These are phyloP conservation scores for Pinus albicaulis DNA, from an alignment of 75 land plant genomes.

Conservation along the genomic window DNA sequence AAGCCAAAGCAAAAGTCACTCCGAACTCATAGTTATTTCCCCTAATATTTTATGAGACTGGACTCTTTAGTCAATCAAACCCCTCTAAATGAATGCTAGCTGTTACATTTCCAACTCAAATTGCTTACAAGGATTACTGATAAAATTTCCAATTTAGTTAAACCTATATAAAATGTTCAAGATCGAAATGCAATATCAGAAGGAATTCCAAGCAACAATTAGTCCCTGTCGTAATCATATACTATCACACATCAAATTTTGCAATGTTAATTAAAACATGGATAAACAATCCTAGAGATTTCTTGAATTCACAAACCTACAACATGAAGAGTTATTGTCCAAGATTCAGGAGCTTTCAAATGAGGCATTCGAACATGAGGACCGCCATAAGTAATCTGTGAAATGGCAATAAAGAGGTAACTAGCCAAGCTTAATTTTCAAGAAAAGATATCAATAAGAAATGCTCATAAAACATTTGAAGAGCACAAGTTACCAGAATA, in stretches of 20 bases:
- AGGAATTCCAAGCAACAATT: background rate
- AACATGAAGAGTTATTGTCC: conserved; percentile 82
- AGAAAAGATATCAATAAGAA: conserved; percentile 1
- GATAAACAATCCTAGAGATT: background rate
- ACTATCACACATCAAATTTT: background rate
- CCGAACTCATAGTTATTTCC: background rate
- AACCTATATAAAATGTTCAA: no score
- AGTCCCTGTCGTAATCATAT: background rate
- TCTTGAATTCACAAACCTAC: conserved; percentile 53
- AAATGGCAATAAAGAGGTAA: background rate
- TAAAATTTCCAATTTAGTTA: no score
- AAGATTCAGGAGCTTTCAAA: conserved; percentile 44
- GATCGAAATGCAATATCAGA: background rate
- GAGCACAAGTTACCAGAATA: conserved; percentile 60
- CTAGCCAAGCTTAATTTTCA: background rate
- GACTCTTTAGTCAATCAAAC: no score
- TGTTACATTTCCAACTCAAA: no score
- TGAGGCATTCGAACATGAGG: conserved; percentile 73
- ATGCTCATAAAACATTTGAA: background rate
- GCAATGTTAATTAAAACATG: background rate
- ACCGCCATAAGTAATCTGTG: conserved; percentile 92
- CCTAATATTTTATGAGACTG: background rate
- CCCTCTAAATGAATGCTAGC: no score
- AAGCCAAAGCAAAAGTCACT: background rate
- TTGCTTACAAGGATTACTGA: no score